Conservation (phyloP, 164 flowering plant species). For the Tetrastigma voinierianum region DNA sequence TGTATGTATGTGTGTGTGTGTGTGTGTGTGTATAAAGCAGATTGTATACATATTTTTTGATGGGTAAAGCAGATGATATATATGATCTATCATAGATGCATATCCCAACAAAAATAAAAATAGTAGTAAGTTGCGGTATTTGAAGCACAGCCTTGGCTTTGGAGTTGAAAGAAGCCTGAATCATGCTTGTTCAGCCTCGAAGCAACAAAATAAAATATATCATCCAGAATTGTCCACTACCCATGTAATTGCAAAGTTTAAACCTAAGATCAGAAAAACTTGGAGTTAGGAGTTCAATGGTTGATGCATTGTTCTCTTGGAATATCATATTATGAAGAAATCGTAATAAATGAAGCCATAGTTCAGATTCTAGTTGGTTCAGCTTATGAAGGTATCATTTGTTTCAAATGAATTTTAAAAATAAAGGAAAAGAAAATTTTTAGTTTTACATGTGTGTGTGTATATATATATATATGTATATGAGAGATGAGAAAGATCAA, state of each 20-base stretch:
- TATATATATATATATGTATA: no score
- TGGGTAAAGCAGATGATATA: no score
- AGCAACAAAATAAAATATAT: slow-evolving; percentile 64
- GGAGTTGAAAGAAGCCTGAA: slow-evolving; percentile 48
- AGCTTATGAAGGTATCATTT: neutral
- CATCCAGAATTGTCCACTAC: slow-evolving; percentile 58
- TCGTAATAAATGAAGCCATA: slow-evolving; percentile 33
- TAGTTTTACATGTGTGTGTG: no score
- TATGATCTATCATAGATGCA: no score
- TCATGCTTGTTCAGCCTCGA: slow-evolving; percentile 48
- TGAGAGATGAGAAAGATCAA: no score
- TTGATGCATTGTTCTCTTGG: slow-evolving; percentile 56
- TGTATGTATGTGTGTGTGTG: no score
- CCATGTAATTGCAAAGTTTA: slow-evolving; percentile 34
- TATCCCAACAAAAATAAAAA: no score
- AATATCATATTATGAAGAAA: slow-evolving; percentile 46
- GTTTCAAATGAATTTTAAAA: neutral
- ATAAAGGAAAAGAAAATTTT: neutral
- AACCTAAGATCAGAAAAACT: slow-evolving; percentile 38
- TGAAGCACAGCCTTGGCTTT: slow-evolving; percentile 36
- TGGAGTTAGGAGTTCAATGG: slow-evolving; percentile 50
- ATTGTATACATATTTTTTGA: no score
- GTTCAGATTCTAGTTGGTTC: neutral
- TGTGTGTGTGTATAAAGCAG: no score
- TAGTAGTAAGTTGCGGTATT: neutral